Conservation (phyloP, 208 protist genomes). For the Leishmania turanica region DNA sequence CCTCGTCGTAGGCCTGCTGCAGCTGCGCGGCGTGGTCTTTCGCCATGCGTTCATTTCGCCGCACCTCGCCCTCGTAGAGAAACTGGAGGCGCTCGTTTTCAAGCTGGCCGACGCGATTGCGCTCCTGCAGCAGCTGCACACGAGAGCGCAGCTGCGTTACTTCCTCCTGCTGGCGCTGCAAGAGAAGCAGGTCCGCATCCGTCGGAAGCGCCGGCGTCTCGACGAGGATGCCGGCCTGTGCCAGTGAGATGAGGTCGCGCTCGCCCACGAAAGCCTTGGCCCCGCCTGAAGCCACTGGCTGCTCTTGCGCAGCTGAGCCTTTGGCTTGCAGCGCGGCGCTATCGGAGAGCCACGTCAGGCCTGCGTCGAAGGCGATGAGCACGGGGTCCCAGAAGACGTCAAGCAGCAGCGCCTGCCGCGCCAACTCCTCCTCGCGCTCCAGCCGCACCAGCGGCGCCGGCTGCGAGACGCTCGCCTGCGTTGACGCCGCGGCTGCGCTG, state of each 20-base stretch:
- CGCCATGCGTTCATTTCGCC: slow-evolving; percentile 61
- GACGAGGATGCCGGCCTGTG: slow-evolving; percentile 12
- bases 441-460: slow-evolving; percentile 8
- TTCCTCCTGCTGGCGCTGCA: slow-evolving; percentile 59
- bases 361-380: slow-evolving; percentile 86
- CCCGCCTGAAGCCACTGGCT: neutral
- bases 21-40: slow-evolving; percentile 69
- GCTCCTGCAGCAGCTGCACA: slow-evolving; percentile 49
- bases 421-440: slow-evolving; percentile 45
- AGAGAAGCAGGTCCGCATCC: slow-evolving; percentile 58
- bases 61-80: slow-evolving; percentile 67
- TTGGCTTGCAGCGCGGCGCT: slow-evolving; percentile 29
- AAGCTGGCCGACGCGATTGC: slow-evolving; percentile 44
- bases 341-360: slow-evolving; percentile 78
- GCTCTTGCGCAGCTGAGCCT: slow-evolving; percentile 2
- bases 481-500: neutral
- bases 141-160: slow-evolving; percentile 37
- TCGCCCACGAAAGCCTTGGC: slow-evolving; percentile 8
- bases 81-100: slow-evolving; percentile 50
- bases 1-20: slow-evolving; percentile 69
- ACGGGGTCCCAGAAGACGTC: slow-evolving; percentile 86
- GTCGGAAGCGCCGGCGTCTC: slow-evolving; percentile 29
- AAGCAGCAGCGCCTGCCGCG: slow-evolving; percentile 59
- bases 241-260: slow-evolving; percentile 17
- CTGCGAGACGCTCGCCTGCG: neutral